A percentile compares a stretch with the other conserved stretches of the same genome.
phyloP scores from a whole-genome alignment of 768 basidiomycete species.

The Heimioporus sp. region DNA sequence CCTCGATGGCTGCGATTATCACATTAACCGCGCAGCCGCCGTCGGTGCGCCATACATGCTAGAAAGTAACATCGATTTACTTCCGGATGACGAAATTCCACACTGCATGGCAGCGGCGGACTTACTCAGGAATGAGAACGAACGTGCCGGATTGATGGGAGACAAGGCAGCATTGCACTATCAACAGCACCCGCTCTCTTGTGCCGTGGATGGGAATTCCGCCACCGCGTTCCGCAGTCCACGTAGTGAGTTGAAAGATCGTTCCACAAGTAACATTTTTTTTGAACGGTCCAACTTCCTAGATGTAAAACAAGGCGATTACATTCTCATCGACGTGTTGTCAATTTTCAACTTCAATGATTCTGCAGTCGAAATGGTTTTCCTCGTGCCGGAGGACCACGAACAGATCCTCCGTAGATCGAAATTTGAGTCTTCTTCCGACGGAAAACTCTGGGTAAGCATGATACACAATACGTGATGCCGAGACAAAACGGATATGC shows the following conservation, averaged over 20 bases:
- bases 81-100: conserved; percentile 33
- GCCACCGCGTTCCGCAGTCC: conserved; percentile 51
- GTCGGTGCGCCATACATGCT: conserved; percentile 45
- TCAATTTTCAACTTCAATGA: conserved; percentile 19
- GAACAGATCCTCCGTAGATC: conserved; percentile 30
- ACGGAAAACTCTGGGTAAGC: conserved; percentile 34
- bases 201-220: conserved; percentile 54
- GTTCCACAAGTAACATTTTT: conserved; percentile 4
- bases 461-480: background rate
- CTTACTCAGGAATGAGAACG: conserved; percentile 43
- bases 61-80: conserved; percentile 49
- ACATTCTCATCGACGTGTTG: conserved; percentile 38
- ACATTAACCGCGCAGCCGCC: conserved; percentile 38
- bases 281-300: conserved; percentile 7
- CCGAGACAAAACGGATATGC: background rate
- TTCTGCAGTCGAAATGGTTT: conserved; percentile 30
- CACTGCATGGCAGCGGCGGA: conserved; percentile 30
- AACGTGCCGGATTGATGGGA: conserved; percentile 35
- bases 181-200: conserved; percentile 44
- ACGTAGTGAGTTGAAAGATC: conserved; percentile 36
- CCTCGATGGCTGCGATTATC: background rate
- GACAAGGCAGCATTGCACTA: conserved; percentile 36
- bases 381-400: conserved; percentile 36
- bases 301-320: conserved; percentile 35
- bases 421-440: conserved; percentile 28